Evolutionary conservation across 176 grass and related monocot genomes (phyloP), one percentile per base, ranked within the genome.

Genomic region (Pharus latifolius): DNA sequence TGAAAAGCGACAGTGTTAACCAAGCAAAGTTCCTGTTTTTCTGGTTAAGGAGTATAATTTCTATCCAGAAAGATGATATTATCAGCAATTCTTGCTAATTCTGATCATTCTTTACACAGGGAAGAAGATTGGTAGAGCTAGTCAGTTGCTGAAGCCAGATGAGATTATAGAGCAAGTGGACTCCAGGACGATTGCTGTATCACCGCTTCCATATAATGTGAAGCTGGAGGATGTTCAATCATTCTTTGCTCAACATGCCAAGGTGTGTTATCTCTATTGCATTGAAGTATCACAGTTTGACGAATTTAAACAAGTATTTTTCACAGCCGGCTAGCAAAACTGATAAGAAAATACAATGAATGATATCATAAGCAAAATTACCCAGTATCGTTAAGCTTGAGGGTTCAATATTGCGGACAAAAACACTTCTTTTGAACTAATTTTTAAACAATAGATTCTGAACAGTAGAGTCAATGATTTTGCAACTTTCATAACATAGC

Each of bases 131-230:
- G 95, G 95, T 25, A 91, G 95, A 78, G 77, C 82, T 77, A 88
- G 23, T 9, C 53, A 86, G 71, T 33, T 93, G 61, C 42, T 76
- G 61, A 86, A 83, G 47, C 96, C 61, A 23, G 96, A 99, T 55
- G 90, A 95, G 73, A 42, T 91, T 57, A 85, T 88, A 58, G 90
- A 88, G 64, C 84, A 88, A 70, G 38, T 95, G 9, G 87, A 91
- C 73, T 91, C 87, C 3, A 90, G 84, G 85, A 88, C 90, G 47
- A 30, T 95, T 76, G 90, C 96, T 16, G 96, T 49, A 45, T 86
- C 90, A 68, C 96, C 90, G 2, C 80, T 99, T 59, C 87, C 90
- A 73, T 82, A 88, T 79, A 92, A 88, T 75, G 79, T 91, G 49
- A 88, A 90, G 56, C 72, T 86, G 22, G 96, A 99, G 66, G 79